Conservation (phyloP, 2,329 filamentous ascomycete species). For the Botryotinia narcissicola region DNA sequence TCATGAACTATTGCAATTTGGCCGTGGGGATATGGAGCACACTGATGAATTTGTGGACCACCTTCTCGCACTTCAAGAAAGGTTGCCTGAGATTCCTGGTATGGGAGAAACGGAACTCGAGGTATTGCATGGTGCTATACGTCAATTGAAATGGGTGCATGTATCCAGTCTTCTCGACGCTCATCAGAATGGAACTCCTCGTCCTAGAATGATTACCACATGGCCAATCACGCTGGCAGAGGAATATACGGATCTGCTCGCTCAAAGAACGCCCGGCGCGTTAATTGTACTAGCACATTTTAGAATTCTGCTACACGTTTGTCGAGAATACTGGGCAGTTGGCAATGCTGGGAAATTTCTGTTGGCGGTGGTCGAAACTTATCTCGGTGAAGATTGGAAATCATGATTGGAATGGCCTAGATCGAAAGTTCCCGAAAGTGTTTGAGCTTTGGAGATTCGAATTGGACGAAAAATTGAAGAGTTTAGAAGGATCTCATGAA, state of each 20-base stretch:
- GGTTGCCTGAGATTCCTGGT: not conserved
- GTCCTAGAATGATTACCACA: conserved; percentile 32
- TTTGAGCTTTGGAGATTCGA: not conserved
- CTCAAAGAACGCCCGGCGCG: conserved; percentile 38
- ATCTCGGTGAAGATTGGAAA: conserved; percentile 27
- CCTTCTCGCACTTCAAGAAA: not conserved
- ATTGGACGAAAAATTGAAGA: not conserved
- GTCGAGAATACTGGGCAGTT: conserved; percentile 31
- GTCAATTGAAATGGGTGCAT: conserved; percentile 25
- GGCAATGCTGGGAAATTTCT: conserved; percentile 31
- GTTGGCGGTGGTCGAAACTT: conserved; percentile 28
- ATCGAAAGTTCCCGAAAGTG: not conserved
- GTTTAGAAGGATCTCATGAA: not conserved
- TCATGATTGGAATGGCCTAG: conserved; percentile 23
- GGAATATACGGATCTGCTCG: conserved; percentile 38
- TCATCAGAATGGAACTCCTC: not conserved
- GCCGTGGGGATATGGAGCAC: conserved; percentile 4
- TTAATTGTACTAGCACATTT: conserved; percentile 42
- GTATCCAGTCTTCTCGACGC: conserved; percentile 17
- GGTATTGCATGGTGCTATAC: conserved; percentile 22
- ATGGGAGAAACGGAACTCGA: not conserved
- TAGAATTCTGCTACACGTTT: conserved; percentile 38
- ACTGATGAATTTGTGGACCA: conserved; percentile 19
- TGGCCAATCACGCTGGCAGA: conserved; percentile 41
- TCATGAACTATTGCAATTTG: conserved; percentile 26